Percentiles rank a stretch among this genome's conserved stretches.
Evolutionary conservation across 2,329 filamentous ascomycete genomes (phyloP).

Genomic region (Rugonectria rugulosa): DNA sequence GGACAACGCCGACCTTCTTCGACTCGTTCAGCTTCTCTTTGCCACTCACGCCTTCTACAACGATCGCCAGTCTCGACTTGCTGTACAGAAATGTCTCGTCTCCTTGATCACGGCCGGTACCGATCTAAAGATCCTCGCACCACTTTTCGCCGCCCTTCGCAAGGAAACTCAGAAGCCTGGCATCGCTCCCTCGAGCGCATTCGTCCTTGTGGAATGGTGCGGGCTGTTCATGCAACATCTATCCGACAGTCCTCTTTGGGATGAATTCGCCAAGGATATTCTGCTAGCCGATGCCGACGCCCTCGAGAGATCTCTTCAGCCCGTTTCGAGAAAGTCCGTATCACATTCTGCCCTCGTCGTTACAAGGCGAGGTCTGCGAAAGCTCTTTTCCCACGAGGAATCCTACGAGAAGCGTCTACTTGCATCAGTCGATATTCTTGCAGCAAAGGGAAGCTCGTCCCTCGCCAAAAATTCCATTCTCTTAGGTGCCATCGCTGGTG

Average conservation of each 20-base stretch:
- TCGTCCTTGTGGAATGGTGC: slow-evolving; percentile 92
- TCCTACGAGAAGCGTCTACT: slow-evolving; percentile 66
- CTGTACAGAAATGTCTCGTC: slow-evolving; percentile 81
- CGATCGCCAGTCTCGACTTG: slow-evolving; percentile 83
- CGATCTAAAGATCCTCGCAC: slow-evolving; percentile 64
- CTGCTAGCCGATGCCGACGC: slow-evolving; percentile 74
- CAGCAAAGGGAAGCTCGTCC: slow-evolving; percentile 70
- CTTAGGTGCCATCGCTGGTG: slow-evolving; percentile 86
- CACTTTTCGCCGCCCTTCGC: slow-evolving; percentile 72
- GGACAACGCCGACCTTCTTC: slow-evolving; percentile 57
- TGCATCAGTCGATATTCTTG: slow-evolving; percentile 70
- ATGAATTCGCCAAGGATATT: slow-evolving; percentile 69
- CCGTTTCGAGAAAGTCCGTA: slow-evolving; percentile 69
- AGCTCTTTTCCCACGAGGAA: slow-evolving; percentile 68
- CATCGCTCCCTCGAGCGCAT: slow-evolving; percentile 81
- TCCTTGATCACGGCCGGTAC: slow-evolving; percentile 67
- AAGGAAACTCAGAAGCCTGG: slow-evolving; percentile 78
- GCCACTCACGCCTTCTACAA: slow-evolving; percentile 86
- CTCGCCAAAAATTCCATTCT: slow-evolving; percentile 76
- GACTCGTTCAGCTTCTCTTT: slow-evolving; percentile 78
- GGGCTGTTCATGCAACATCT: slow-evolving; percentile 79
- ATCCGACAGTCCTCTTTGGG: slow-evolving; percentile 68
- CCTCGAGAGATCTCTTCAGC: slow-evolving; percentile 78
- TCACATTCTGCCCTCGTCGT: slow-evolving; percentile 78
- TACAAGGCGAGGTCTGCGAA: slow-evolving; percentile 80